Evolutionary conservation across 1,139 yeast species (phyloP), one percentile per base, ranked within the genome.

Genomic region (Yamadazyma dushanensis): DNA sequence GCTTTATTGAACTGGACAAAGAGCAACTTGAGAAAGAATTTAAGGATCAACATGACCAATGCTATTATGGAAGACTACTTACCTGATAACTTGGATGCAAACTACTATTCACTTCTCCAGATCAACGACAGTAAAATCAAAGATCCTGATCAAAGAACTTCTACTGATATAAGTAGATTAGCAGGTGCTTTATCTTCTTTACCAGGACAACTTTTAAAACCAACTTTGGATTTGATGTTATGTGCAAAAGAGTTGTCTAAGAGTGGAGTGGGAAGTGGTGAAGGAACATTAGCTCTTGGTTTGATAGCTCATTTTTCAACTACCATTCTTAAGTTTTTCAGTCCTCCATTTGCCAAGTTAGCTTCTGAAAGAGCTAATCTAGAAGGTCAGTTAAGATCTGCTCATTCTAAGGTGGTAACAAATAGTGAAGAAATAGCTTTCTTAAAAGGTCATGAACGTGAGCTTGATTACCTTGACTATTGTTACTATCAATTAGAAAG

Each of bases 391-490:
- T 83, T 88, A 47, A 78, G 96, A 49, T 76, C 84, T 16, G 75
- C 85, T 22, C 97, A 90, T 58, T 79, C 96, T 2, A 82, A 88
- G 53, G 69, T 90, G 23, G 89, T 87, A 26, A 69, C 80, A 32
- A 84, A 83, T 53, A 78, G 76, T 48, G 97, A 90, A 63, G 96
- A 90, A 56, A 81, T 90, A 50, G 97, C 96, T 0, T 68, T 90
- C 35, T 75, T 88, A 41, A 75, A 83, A 40, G 97, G 97, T 16
- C 94, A 89, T 57, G 63, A 75, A 19, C 74, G 88, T 36, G 97
- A 90, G 57, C 69, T 85, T 46, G 88, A 84, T 50, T 74, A 79
- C 43, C 66, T 90, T 37, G 97, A 90, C 60, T 76, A 74, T 47
- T 78, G 90, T 23, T 90, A 87, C 59, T 89, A 88, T 58, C 83